phyloP scores from a whole-genome alignment of 768 basidiomycete species.

The Psilocybe azurescens region DNA sequence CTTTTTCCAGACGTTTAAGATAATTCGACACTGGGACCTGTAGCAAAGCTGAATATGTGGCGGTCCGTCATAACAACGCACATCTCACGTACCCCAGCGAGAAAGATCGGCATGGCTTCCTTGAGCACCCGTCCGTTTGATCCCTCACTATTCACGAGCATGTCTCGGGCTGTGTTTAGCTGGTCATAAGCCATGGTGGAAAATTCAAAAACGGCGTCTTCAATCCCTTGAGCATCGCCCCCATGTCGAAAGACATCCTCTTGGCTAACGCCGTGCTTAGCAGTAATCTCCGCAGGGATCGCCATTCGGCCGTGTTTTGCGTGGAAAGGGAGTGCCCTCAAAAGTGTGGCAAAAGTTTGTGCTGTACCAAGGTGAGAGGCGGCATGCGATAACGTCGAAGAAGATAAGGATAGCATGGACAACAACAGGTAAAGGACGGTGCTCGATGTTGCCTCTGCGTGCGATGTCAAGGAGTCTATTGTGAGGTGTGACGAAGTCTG shows the following conservation, averaged over 20 bases:
- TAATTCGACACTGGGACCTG: slow-evolving; percentile 74
- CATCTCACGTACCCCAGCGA: slow-evolving; percentile 63
- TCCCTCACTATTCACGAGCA: slow-evolving; percentile 56
- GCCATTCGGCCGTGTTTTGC: slow-evolving; percentile 72
- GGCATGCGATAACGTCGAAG: slow-evolving; percentile 69
- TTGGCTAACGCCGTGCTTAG: slow-evolving; percentile 76
- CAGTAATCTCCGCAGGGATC: slow-evolving; percentile 83
- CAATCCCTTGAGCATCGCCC: slow-evolving; percentile 59
- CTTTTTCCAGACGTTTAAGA: slow-evolving; percentile 68
- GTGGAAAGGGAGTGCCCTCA: slow-evolving; percentile 82
- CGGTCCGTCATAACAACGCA: slow-evolving; percentile 24
- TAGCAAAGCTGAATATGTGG: slow-evolving; percentile 25
- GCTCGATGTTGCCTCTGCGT: slow-evolving; percentile 83
- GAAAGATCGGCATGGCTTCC: slow-evolving; percentile 72
- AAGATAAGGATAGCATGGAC: slow-evolving; percentile 61
- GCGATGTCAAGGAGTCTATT: slow-evolving; percentile 66
- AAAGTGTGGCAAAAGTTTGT: slow-evolving; percentile 70
- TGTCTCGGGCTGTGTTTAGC: slow-evolving; percentile 72
- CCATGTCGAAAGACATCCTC: slow-evolving; percentile 77
- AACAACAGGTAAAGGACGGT: slow-evolving; percentile 80
- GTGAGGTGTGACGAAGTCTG: slow-evolving; percentile 69
- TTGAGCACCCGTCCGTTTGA: slow-evolving; percentile 56
- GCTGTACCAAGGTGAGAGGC: slow-evolving; percentile 84
- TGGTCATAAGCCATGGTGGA: slow-evolving; percentile 84
- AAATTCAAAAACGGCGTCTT: slow-evolving; percentile 84